Evolutionary conservation across 2,329 filamentous ascomycete genomes (phyloP).

Genomic region (Thielaviopsis populi): DNA sequence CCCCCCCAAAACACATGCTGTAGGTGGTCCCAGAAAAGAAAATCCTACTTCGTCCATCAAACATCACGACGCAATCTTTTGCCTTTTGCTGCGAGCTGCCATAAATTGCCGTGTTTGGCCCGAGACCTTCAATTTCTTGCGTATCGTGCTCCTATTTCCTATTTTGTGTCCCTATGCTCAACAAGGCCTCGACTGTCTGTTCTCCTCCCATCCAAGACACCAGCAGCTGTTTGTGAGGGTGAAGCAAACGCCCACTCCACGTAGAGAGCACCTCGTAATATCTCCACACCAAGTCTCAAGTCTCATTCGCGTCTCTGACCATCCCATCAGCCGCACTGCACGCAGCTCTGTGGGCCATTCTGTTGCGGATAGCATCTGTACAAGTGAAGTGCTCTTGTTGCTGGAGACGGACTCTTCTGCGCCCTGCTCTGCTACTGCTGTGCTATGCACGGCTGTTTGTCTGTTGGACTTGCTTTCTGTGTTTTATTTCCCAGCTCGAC

Average conservation of each 20-base stretch:
- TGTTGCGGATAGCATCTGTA: too few relatives aligned
- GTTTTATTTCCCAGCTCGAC: neutral
- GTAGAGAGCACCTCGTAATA: neutral
- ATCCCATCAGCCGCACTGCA: too few relatives aligned
- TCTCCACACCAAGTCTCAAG: neutral
- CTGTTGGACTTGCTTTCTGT: neutral
- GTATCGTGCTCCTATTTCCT: neutral
- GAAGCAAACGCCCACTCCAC: neutral
- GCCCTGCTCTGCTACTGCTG: too few relatives aligned
- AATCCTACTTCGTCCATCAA: neutral
- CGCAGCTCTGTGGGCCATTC: too few relatives aligned
- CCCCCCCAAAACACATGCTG: neutral
- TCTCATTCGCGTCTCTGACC: too few relatives aligned
- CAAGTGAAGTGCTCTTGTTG: too few relatives aligned
- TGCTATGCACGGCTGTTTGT: too few relatives aligned
- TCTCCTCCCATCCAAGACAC: neutral
- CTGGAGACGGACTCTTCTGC: too few relatives aligned
- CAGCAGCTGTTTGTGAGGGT: neutral
- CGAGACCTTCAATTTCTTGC: neutral
- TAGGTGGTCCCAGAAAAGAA: neutral
- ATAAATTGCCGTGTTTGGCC: neutral
- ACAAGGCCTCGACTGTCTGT: neutral
- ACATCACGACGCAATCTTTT: neutral
- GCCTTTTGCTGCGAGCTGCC: neutral
- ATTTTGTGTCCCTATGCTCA: neutral